Conservation (phyloP, 2,329 filamentous ascomycete species). For the Penicillium psychrosexuale region DNA sequence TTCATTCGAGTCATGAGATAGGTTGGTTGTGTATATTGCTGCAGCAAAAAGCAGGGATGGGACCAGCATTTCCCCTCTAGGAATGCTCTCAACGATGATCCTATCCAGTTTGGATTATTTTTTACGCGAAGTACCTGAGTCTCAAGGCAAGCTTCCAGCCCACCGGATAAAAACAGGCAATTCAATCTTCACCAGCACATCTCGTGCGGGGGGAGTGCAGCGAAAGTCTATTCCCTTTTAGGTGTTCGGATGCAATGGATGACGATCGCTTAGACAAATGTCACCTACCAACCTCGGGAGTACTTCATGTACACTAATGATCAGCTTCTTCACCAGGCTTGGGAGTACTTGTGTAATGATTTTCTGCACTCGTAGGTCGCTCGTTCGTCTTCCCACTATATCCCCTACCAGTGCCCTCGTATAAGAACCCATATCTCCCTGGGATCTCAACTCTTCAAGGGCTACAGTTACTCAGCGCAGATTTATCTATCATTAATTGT, state of each 20-base stretch:
- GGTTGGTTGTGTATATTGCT: background rate
- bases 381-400: background rate
- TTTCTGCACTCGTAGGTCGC: constrained; percentile 3
- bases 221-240: constrained; percentile 13
- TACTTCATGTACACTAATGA: background rate
- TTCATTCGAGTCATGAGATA: background rate
- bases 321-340: constrained; percentile 4
- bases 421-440: constrained; percentile 7
- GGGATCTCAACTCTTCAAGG: background rate
- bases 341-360: constrained; percentile 7
- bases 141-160: background rate
- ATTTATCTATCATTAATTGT: no score
- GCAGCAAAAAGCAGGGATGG: background rate
- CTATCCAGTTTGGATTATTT: background rate
- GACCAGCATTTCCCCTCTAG: background rate
- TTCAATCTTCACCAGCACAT: background rate
- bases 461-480: background rate
- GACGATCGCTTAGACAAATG: constrained; percentile 17
- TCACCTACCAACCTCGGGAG: constrained; percentile 6
- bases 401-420: background rate
- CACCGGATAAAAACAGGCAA: background rate
- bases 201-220: constrained; percentile 11
- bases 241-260: constrained; percentile 13
- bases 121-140: background rate
- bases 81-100: background rate